phyloP scores from a whole-genome alignment of 163 green algal genomes.

The Chlorella variabilis region DNA sequence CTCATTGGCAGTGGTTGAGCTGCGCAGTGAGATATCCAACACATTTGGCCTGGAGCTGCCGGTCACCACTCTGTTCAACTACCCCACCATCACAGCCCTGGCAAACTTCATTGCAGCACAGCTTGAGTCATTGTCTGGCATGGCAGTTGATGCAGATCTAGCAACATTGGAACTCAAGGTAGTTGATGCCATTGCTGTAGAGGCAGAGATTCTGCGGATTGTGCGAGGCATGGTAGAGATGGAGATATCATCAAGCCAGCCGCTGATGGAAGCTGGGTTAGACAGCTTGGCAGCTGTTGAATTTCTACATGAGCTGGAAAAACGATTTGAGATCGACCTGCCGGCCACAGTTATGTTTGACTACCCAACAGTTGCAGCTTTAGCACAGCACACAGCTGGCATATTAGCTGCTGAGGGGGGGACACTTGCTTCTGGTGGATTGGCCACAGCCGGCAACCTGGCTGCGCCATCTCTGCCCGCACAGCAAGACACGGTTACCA shows the following conservation, averaged over 20 bases:
- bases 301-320: conserved; percentile 74
- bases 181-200: not conserved
- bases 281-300: conserved; percentile 77
- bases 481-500: too few species aligned
- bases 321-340: conserved; percentile 58
- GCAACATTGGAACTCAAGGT: not conserved
- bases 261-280: conserved; percentile 78
- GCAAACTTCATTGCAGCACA: not conserved
- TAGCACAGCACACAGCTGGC: not conserved
- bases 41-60: conserved; percentile 52
- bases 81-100: conserved; percentile 65
- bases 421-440: not conserved
- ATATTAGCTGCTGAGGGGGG: not conserved
- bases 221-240: conserved; percentile 13
- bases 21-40: conserved; percentile 62
- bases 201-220: not conserved
- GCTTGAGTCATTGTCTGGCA: not conserved
- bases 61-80: conserved; percentile 73
- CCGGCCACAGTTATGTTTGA: conserved; percentile 55
- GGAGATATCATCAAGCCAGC: conserved; percentile 54
- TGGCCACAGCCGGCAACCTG: not conserved
- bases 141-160: not conserved
- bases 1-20: conserved; percentile 73
- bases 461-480: too few species aligned
- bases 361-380: not conserved